phyloP scores from a whole-genome alignment of 192 early-diverging fungal species.

The Coemansia sp. region DNA sequence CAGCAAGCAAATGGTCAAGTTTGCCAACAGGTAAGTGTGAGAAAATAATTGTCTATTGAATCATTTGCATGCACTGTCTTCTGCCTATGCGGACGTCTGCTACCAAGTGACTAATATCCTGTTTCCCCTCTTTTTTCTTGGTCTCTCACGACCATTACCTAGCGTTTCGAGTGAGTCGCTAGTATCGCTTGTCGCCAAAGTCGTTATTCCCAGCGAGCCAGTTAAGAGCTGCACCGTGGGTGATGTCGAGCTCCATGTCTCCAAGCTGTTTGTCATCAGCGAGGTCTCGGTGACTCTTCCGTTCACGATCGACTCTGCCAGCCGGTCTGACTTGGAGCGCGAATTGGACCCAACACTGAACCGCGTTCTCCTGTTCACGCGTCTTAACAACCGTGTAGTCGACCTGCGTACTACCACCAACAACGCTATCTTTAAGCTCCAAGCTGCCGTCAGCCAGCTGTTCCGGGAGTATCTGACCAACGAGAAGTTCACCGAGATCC shows the following conservation, averaged over 20 bases:
- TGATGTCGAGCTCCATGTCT: conserved; percentile 87
- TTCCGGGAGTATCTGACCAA: conserved; percentile 93
- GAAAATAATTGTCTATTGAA: conserved; percentile 16
- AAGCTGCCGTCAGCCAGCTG: conserved; percentile 87
- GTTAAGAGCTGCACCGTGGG: conserved; percentile 93
- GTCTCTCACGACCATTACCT: conserved; percentile 4
- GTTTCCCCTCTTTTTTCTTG: not conserved
- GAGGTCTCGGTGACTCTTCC: conserved; percentile 78
- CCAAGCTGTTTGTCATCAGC: conserved; percentile 73
- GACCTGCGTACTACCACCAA: conserved; percentile 95
- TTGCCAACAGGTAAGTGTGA: conserved; percentile 63
- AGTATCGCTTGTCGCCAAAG: conserved; percentile 79
- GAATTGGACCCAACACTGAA: conserved; percentile 69
- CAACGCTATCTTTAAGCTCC: conserved; percentile 97
- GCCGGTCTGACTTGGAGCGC: conserved; percentile 78
- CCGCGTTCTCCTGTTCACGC: conserved; percentile 86
- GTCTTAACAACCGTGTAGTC: conserved; percentile 92
- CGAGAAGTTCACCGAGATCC: conserved; percentile 91
- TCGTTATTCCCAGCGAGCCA: conserved; percentile 76
- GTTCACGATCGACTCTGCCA: conserved; percentile 91
- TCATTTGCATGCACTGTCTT: not conserved
- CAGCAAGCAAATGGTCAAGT: conserved; percentile 98
- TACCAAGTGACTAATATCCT: conserved; percentile 8
- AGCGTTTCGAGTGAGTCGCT: conserved; percentile 88
- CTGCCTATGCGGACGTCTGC: not conserved